These are phyloP conservation scores for Trypethelium eluteriae DNA, from an alignment of 495 filamentous ascomycete species.

Conservation along the genomic window DNA sequence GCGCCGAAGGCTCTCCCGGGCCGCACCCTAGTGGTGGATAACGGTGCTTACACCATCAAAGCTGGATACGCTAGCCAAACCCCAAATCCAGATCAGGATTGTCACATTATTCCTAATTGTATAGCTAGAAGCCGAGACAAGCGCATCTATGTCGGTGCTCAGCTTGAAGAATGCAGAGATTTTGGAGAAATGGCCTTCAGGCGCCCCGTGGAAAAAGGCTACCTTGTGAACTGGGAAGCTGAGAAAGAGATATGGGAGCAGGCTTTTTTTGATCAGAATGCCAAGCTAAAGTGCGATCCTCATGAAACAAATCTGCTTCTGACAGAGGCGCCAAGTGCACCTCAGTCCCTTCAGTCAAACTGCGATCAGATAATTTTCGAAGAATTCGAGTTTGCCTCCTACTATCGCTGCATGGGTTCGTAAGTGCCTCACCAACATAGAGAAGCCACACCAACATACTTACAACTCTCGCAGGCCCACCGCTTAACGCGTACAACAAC, in stretches of 20 bases:
- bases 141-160: constrained; percentile 67
- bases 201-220: constrained; percentile 90
- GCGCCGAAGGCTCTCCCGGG: not conserved
- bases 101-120: constrained; percentile 75
- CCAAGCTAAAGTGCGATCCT: constrained; percentile 62
- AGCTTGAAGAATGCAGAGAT: constrained; percentile 73
- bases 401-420: constrained; percentile 66
- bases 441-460: not conserved
- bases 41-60: constrained; percentile 90
- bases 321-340: constrained; percentile 84
- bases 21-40: constrained; percentile 73
- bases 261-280: constrained; percentile 72
- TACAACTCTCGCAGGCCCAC: constrained; percentile 44
- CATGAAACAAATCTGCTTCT: constrained; percentile 73
- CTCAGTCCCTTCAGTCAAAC: constrained; percentile 71
- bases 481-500: constrained; percentile 80
- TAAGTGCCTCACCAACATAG: constrained; percentile 23
- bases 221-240: constrained; percentile 91
- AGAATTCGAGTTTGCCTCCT: constrained; percentile 89
- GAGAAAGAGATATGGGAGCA: constrained; percentile 95
- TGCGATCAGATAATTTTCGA: constrained; percentile 97
- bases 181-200: constrained; percentile 85
- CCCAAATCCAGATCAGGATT: constrained; percentile 38
- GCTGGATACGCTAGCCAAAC: constrained; percentile 62
- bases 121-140: constrained; percentile 75